Conservation (phyloP, 2,329 filamentous ascomycete genomes). For the Xylogone sp. region DNA sequence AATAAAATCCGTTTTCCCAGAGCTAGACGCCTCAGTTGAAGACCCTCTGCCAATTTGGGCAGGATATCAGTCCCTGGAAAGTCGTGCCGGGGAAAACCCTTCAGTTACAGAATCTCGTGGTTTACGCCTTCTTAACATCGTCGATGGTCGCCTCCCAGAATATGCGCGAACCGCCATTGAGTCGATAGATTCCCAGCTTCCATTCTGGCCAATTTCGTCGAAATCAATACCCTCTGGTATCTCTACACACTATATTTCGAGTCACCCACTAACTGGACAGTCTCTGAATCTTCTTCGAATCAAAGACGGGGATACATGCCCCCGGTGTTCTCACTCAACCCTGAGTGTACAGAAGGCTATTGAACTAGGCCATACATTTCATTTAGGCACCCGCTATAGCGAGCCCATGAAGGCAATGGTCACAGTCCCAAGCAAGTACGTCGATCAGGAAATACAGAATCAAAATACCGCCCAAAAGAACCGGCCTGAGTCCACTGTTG, state of each 20-base stretch:
- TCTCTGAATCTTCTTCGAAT: conserved; percentile 63
- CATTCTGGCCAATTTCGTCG: conserved; percentile 14
- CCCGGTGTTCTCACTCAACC: conserved; percentile 59
- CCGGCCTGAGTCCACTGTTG: conserved; percentile 4
- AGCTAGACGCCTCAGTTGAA: conserved; percentile 69
- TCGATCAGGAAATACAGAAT: background rate
- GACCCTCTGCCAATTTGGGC: conserved; percentile 52
- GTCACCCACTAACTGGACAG: conserved; percentile 33
- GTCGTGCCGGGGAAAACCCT: background rate
- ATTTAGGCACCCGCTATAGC: conserved; percentile 86
- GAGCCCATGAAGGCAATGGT: conserved; percentile 66
- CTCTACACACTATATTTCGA: conserved; percentile 17
- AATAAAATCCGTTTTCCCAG: conserved; percentile 61
- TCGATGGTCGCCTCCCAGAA: conserved; percentile 31
- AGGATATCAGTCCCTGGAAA: background rate
- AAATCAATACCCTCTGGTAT: conserved; percentile 2
- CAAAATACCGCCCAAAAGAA: background rate
- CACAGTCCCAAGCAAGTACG: conserved; percentile 31
- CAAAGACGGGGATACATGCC: conserved; percentile 66
- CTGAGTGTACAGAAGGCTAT: conserved; percentile 70
- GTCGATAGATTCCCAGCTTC: conserved; percentile 8
- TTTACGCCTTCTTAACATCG: conserved; percentile 30
- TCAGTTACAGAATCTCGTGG: background rate
- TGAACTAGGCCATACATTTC: conserved; percentile 93
- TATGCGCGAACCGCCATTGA: conserved; percentile 7